Evolutionary conservation across 2,329 filamentous ascomycete genomes (phyloP).

Genomic region (Rutstroemia sp.): DNA sequence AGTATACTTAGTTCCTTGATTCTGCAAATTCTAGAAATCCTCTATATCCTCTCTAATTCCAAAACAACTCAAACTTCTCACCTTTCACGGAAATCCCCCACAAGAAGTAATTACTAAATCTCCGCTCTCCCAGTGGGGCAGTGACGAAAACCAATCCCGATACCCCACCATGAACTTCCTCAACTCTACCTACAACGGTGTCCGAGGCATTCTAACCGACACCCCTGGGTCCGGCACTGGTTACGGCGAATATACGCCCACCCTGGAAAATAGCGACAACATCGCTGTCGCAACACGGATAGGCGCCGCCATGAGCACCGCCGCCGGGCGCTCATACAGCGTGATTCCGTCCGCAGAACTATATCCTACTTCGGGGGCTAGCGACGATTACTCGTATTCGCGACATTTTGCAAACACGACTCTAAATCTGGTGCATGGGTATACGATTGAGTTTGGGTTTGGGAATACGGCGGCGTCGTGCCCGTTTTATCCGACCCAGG

Average conservation of each 20-base stretch:
- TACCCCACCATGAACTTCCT: conserved; percentile 42
- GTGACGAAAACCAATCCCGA: conserved; percentile 43
- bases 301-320: conserved; percentile 33
- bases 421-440: conserved; percentile 35
- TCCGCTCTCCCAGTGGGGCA: conserved; percentile 37
- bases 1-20: too few species aligned
- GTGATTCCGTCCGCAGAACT: conserved; percentile 35
- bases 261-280: conserved; percentile 32
- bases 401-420: conserved; percentile 34
- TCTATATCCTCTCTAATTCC: too few species aligned
- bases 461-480: conserved; percentile 19
- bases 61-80: too few species aligned
- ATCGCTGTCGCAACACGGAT: conserved; percentile 31
- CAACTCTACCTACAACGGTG: conserved; percentile 44
- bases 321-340: conserved; percentile 33
- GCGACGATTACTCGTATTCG: conserved; percentile 41
- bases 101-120: too few species aligned
- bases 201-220: conserved; percentile 40
- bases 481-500: conserved; percentile 39
- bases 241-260: conserved; percentile 41
- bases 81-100: too few species aligned
- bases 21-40: too few species aligned
- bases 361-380: conserved; percentile 40
- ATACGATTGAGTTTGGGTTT: conserved; percentile 43
- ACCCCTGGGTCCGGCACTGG: conserved; percentile 25